Conservation (phyloP, 225 moss, liverwort and hornwort genomes). For the Pseudisothecium myosuroides region DNA sequence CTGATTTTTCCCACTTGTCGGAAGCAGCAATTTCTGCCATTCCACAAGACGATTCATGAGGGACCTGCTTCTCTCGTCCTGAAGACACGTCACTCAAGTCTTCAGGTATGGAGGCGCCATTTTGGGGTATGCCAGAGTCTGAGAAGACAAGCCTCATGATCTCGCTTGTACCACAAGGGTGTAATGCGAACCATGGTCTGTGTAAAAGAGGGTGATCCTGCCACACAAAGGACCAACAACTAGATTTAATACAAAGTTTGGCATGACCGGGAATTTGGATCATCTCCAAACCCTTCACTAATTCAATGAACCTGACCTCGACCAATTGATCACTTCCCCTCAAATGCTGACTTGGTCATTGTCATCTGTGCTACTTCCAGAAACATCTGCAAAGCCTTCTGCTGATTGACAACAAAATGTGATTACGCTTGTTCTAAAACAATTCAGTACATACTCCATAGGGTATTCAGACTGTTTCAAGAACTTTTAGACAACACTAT, state of each 20-base stretch:
- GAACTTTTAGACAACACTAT: background rate
- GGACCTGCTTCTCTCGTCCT: background rate
- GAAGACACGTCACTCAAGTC: background rate
- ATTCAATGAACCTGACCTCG: background rate
- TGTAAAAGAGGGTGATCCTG: conserved; percentile 87
- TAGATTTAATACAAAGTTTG: background rate
- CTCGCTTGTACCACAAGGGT: conserved; percentile 80
- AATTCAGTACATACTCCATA: background rate
- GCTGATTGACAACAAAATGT: background rate
- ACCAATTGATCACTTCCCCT: background rate
- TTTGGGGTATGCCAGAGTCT: background rate
- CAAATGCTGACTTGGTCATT: background rate
- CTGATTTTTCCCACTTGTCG: background rate
- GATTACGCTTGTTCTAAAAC: background rate
- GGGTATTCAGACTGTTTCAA: background rate
- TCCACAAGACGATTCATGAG: background rate
- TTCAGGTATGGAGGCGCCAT: background rate
- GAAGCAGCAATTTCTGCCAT: background rate
- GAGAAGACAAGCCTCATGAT: conserved; percentile 61
- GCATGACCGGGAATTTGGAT: background rate
- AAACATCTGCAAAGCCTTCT: background rate
- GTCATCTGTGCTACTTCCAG: background rate
- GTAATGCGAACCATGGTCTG: conserved; percentile 82
- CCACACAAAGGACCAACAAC: background rate
- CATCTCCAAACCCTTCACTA: background rate